Evolutionary conservation across 352 stramenopile species (phyloP).

Genomic region (Phytophthora tubulina): DNA sequence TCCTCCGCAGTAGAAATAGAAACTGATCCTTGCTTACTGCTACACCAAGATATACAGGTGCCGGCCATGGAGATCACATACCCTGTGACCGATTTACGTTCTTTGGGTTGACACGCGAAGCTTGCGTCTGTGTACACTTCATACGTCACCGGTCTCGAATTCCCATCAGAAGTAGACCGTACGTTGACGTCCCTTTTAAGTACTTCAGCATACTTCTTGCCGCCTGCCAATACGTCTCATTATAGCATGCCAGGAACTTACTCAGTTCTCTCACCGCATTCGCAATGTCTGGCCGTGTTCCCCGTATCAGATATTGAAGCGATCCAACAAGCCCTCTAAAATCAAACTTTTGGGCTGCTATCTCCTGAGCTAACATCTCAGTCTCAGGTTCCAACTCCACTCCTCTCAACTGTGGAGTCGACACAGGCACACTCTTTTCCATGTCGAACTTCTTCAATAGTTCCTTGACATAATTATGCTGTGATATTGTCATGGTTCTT

Average conservation of each 20-base stretch:
- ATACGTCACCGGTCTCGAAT: slow-evolving; percentile 2
- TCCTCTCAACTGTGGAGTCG: slow-evolving; percentile 10
- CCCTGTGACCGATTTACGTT: slow-evolving; percentile 13
- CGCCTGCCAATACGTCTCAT: slow-evolving; percentile 34
- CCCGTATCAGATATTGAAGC: slow-evolving; percentile 41
- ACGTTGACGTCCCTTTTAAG: slow-evolving; percentile 25
- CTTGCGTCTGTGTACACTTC: slow-evolving; percentile 8
- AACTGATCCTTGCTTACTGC: slow-evolving; percentile 9
- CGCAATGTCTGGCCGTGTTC: slow-evolving; percentile 39
- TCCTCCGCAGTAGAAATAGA: slow-evolving; percentile 19
- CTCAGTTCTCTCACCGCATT: slow-evolving; percentile 43
- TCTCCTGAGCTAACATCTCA: slow-evolving; percentile 26
- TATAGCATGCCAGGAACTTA: slow-evolving; percentile 36
- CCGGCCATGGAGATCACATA: slow-evolving; percentile 8
- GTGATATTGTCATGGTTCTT: background rate
- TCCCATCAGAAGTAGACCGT: slow-evolving; percentile 18
- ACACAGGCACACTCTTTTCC: background rate
- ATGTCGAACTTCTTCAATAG: background rate
- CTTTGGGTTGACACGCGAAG: slow-evolving; percentile 12
- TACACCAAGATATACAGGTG: slow-evolving; percentile 12
- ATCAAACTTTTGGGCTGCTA: slow-evolving; percentile 28
- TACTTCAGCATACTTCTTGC: slow-evolving; percentile 34
- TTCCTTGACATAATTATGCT: background rate
- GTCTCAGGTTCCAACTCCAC: slow-evolving; percentile 25
- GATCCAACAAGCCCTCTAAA: slow-evolving; percentile 31